Evolutionary conservation across 352 stramenopile species (phyloP), one percentile per base, ranked within the genome.

Genomic region (Pythium periplocum): DNA sequence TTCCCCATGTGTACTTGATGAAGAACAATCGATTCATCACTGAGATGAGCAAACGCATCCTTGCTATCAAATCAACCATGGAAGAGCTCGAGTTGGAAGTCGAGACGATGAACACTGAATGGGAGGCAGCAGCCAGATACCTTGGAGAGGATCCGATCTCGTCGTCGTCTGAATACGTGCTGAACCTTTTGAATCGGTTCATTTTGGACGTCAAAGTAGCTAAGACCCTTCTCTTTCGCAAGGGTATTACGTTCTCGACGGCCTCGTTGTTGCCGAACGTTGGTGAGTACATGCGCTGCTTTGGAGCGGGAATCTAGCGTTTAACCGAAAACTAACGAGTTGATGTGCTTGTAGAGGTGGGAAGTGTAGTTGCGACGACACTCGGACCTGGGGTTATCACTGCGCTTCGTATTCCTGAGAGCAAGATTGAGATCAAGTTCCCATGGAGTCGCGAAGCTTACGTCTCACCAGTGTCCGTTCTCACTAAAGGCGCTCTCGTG

Each of bases 151-250:
- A 83, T 32, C 57, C 74, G 9, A 53, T 52, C 3, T 62, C 57
- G 2, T 85, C 75, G 11, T 83, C 79, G 11, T 90, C 82, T 5
- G 78, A 90, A 45, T 90, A 90, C 48, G 75, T 84, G 0, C 73
- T 90, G 10, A 68, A 62, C 6, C 57, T 93, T 1, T 54, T 93
- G 7, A 77, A 93, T 55, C 70, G 79, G 7, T 90, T 93, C 51
- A 55, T 87, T 17, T 51, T 93, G 9, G 82, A 93, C 48, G 78
- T 93, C 32, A 87, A 87, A 53, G 75, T 90, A 5, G 76, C 76
- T 4, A 86, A 86, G 40, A 66, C 69, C 2, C 48, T 88, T 38
- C 64, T 89, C 1, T 80, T 77, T 26, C 72, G 79, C 3, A 77
- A 80, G 35, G 82, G 79, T 0, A 7, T 90, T 12, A 72, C 47